Conservation (phyloP, 805 yeast species). For the Phaffomyces antillensis region DNA sequence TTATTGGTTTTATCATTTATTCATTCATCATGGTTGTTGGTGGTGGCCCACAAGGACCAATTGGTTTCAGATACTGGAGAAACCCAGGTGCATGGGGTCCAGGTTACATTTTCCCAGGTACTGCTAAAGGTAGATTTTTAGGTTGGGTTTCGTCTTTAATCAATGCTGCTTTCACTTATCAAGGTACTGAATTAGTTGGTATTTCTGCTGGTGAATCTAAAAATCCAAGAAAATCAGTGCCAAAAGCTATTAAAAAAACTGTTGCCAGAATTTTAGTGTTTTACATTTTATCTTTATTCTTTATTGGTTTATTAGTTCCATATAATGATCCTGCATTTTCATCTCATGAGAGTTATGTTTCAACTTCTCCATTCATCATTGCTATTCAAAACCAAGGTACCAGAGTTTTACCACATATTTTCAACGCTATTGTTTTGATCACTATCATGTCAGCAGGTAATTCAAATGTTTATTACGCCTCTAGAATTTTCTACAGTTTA, state of each 20-base stretch:
- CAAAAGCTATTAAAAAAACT: slow-evolving; percentile 65
- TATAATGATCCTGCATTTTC: slow-evolving; percentile 28
- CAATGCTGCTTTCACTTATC: slow-evolving; percentile 71
- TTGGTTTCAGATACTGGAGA: slow-evolving; percentile 78
- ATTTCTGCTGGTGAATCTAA: slow-evolving; percentile 68
- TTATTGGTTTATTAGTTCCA: slow-evolving; percentile 56
- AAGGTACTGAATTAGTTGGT: slow-evolving; percentile 74
- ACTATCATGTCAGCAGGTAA: slow-evolving; percentile 77
- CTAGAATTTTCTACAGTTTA: slow-evolving; percentile 60
- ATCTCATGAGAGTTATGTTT: slow-evolving; percentile 31
- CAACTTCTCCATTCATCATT: slow-evolving; percentile 66
- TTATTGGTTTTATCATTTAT: slow-evolving; percentile 62
- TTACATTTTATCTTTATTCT: slow-evolving; percentile 57
- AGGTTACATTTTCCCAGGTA: slow-evolving; percentile 45
- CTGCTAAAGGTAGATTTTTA: slow-evolving; percentile 49
- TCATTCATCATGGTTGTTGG: slow-evolving; percentile 70
- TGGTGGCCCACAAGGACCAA: slow-evolving; percentile 61
- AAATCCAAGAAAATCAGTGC: slow-evolving; percentile 65
- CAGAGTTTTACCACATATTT: slow-evolving; percentile 55
- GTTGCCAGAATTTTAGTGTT: slow-evolving; percentile 58
- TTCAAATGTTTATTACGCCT: slow-evolving; percentile 66
- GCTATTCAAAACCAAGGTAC: slow-evolving; percentile 69
- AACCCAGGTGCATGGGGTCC: slow-evolving; percentile 73
- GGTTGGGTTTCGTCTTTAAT: slow-evolving; percentile 67
- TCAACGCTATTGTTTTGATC: slow-evolving; percentile 61